Evolutionary conservation across 805 yeast genomes (phyloP).

Genomic region (Starmerella cellae): DNA sequence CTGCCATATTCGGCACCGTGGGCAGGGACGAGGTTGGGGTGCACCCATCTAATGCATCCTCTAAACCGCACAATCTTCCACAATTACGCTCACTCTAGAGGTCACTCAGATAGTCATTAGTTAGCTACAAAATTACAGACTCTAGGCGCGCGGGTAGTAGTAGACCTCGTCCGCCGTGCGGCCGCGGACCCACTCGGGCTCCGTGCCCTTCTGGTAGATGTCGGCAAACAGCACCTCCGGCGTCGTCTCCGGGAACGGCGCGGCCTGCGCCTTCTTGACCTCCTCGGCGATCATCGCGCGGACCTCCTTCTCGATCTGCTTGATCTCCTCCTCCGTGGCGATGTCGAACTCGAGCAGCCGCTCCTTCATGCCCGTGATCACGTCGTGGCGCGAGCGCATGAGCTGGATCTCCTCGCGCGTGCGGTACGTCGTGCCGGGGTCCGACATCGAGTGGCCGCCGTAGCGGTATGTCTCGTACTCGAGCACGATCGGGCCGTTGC

Average conservation of each 20-base stretch:
- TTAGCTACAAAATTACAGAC: no score
- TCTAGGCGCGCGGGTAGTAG: slow-evolving; percentile 39
- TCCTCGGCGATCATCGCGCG: slow-evolving; percentile 93
- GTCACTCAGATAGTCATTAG: no score
- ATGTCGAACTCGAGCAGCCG: slow-evolving; percentile 68
- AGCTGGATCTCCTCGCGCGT: slow-evolving; percentile 99
- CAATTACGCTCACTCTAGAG: no score
- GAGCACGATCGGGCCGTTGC: slow-evolving; percentile 90
- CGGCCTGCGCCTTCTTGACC: slow-evolving; percentile 82
- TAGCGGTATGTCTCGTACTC: slow-evolving; percentile 98
- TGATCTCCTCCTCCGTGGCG: slow-evolving; percentile 90
- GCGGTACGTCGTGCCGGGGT: slow-evolving; percentile 99
- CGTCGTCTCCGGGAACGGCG: slow-evolving; percentile 91
- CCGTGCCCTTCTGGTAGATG: slow-evolving; percentile 89
- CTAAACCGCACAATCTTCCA: no score
- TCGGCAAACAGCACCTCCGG: slow-evolving; percentile 92
- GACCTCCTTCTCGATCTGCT: slow-evolving; percentile 88
- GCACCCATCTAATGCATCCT: no score
- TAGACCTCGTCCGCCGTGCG: slow-evolving; percentile 93
- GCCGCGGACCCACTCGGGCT: slow-evolving; percentile 86
- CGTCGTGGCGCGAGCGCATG: slow-evolving; percentile 97
- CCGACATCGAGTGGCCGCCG: slow-evolving; percentile 99
- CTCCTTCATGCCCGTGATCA: slow-evolving; percentile 89
- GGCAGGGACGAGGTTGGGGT: no score
- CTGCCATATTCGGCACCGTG: no score